Evolutionary conservation across 345 rosid genomes (phyloP).

Genomic region (Syzygium aromaticum): DNA sequence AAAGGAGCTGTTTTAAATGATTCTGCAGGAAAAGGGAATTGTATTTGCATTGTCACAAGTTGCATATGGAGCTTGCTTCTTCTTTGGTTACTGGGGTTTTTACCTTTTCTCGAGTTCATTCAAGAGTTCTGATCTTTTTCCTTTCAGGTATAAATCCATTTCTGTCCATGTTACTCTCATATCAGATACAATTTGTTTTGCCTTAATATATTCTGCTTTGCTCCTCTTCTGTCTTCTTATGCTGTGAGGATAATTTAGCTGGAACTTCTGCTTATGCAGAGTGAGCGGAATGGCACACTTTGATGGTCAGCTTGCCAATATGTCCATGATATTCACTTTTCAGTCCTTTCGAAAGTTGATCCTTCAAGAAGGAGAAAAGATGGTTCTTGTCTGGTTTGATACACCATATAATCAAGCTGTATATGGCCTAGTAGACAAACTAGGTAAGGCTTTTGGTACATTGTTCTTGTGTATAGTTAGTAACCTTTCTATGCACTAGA

Average conservation of each 20-base stretch:
- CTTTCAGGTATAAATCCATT: conserved; percentile 60
- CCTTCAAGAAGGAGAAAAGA: conserved; percentile 96
- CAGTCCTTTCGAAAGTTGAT: conserved; percentile 82
- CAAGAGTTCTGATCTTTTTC: conserved; percentile 50
- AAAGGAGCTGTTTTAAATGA: not conserved
- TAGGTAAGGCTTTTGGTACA: conserved; percentile 39
- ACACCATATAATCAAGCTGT: conserved; percentile 97
- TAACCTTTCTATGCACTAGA: not conserved
- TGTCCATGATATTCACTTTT: conserved; percentile 77
- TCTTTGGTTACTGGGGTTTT: conserved; percentile 84
- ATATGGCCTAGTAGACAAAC: conserved; percentile 87
- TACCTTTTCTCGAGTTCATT: conserved; percentile 44
- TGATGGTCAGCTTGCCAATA: conserved; percentile 68
- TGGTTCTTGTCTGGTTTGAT: conserved; percentile 92
- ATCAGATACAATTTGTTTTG: not conserved
- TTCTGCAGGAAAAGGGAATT: conserved; percentile 55
- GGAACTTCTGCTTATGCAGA: conserved; percentile 31
- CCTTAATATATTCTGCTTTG: not conserved
- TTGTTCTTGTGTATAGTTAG: not conserved
- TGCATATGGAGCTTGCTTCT: conserved; percentile 71
- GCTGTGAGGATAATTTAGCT: conserved; percentile 1
- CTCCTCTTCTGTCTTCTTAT: not conserved
- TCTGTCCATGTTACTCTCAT: not conserved
- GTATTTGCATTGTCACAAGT: conserved; percentile 69
- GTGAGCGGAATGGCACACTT: conserved; percentile 33